A percentile compares a stretch with the other conserved stretches of the same genome.
Evolutionary conservation across 306 rosid species (phyloP).

Genomic region (Phaseolus lunatus): DNA sequence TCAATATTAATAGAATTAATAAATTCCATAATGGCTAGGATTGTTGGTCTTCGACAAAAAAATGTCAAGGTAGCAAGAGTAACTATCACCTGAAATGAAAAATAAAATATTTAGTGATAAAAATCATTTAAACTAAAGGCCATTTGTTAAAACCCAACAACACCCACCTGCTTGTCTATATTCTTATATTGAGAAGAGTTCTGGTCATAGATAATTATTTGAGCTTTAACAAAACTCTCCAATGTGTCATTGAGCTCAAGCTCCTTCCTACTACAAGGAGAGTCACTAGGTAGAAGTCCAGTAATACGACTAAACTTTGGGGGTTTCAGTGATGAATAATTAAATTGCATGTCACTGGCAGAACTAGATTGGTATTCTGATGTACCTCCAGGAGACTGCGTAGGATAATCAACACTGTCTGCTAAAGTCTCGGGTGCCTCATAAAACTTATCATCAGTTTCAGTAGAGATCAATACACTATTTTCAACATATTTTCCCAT

Average conservation of each 20-base stretch:
- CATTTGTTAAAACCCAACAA: constrained; percentile 42
- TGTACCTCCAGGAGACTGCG: constrained; percentile 58
- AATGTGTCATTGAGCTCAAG: constrained; percentile 56
- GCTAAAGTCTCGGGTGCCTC: constrained; percentile 88
- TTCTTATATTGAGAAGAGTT: constrained; percentile 77
- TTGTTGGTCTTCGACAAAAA: constrained; percentile 90
- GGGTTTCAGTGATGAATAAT: constrained; percentile 48
- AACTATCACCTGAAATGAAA: constrained; percentile 69
- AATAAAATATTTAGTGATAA: constrained; percentile 33
- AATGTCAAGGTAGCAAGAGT: constrained; percentile 89
- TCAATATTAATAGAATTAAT: constrained; percentile 74
- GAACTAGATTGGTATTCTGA: constrained; percentile 47
- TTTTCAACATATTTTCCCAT: constrained; percentile 50
- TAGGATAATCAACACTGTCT: constrained; percentile 60
- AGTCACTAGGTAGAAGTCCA: constrained; percentile 80
- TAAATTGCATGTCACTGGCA: constrained; percentile 40
- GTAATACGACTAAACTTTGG: constrained; percentile 74
- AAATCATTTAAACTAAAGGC: constrained; percentile 26
- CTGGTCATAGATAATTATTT: constrained; percentile 71
- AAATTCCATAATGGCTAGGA: constrained; percentile 89
- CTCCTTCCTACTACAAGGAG: constrained; percentile 48
- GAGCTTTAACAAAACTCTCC: constrained; percentile 95
- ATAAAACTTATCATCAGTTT: constrained; percentile 82
- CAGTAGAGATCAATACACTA: constrained; percentile 52
- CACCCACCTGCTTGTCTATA: constrained; percentile 79